Conservation (phyloP, 257 asterid genomes). For the Solanum appendiculatum region DNA sequence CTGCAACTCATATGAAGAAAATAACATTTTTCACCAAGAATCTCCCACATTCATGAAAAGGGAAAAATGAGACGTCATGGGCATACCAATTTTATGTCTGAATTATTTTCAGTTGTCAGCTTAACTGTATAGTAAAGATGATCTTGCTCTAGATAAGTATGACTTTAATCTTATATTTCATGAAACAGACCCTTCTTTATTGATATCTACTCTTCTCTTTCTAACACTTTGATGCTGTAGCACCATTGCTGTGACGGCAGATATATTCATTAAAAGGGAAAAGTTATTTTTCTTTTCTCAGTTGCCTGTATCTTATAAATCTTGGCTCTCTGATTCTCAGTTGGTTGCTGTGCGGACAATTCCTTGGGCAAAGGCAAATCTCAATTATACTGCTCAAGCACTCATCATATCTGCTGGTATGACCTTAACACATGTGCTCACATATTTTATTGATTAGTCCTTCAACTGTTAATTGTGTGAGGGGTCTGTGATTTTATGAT, state of each 20-base stretch:
- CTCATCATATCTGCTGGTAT: constrained; percentile 71
- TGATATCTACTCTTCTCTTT: neutral
- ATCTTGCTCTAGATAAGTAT: neutral
- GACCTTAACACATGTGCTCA: constrained; percentile 1
- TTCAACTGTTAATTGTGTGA: neutral
- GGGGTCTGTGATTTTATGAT: neutral
- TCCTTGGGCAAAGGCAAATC: constrained; percentile 89
- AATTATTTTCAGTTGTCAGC: neutral
- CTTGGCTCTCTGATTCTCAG: constrained; percentile 21
- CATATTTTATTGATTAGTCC: neutral
- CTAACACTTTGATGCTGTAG: neutral
- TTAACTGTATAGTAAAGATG: neutral
- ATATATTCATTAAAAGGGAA: neutral
- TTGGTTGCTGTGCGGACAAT: constrained; percentile 50
- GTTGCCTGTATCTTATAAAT: neutral
- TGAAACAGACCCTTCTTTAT: neutral
- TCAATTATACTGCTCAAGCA: constrained; percentile 79
- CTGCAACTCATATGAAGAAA: neutral
- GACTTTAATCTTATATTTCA: neutral
- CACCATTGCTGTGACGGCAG: neutral
- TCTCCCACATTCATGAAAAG: neutral
- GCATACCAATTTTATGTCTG: neutral
- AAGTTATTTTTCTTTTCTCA: neutral
- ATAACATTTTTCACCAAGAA: neutral
- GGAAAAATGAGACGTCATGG: neutral